Evolutionary conservation across 2,329 filamentous ascomycete species (phyloP), one percentile per base, ranked within the genome.

Genomic region (Fusarium nisikadoi): DNA sequence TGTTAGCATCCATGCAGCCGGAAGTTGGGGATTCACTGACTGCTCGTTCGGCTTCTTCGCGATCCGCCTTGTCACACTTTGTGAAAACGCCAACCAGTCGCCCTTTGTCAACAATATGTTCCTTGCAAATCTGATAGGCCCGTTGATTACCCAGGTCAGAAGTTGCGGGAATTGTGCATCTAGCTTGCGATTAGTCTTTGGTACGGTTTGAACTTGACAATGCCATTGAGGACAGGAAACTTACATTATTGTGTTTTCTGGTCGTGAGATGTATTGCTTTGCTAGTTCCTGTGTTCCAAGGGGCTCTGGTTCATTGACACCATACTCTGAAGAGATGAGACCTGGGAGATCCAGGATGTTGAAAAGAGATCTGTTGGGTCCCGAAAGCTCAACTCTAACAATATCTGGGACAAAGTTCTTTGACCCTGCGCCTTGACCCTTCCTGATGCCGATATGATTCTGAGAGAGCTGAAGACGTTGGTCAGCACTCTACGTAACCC

Each of bases 381-480:
- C 52, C 9, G 29, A 41, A 8, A 55, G 52, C 14, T 55, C 27
- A 20, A 55, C 38, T 6, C 27, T 42, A 4, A 55, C 52, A 55
- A 55, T 42, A 33, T 55, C 52, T 12, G 52, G 52, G 36, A 55
- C 52, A 39, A 55, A 55, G 20, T 55, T 55, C 29, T 55, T 55
- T 12, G 27, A 23, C 36, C 6, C 25, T 3, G 3, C 3, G 8
- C 52, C 52, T 19, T 23, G 41, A 2, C 52, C 52, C 10, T 55
- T 55, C 25, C n/a, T 55, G 11, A 55, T 55, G 5, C 27, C 20
- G 31, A 55, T 42, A 7, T 55, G 19, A 9, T 55, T 55, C 16
- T 55, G 38, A 25, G 52, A 55, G 9, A 55, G 52, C 52, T 55
- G 11, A 19, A 39, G 17, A 19, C 25, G 3, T 8, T 42, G 13